Conservation (phyloP, 371 early-diverging fungal species). For the Apophysomyces trapeziformis region DNA sequence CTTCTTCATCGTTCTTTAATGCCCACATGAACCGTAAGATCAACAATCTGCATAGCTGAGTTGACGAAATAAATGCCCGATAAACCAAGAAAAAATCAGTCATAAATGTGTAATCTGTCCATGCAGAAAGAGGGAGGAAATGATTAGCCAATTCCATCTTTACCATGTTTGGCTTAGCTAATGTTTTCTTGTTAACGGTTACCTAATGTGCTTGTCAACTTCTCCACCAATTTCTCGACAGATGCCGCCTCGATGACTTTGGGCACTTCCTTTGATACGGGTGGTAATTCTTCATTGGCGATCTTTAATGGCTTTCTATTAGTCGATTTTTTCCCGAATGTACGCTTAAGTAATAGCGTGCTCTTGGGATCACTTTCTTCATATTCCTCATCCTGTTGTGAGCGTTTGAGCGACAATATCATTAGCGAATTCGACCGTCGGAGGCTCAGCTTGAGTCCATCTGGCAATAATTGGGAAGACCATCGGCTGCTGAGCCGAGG, state of each 20-base stretch:
- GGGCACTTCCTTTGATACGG: conserved; percentile 23
- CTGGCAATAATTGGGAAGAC: conserved; percentile 16
- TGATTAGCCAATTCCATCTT: neutral
- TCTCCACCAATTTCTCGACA: conserved; percentile 65
- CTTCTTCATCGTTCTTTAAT: conserved; percentile 55
- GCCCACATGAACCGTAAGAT: conserved; percentile 67
- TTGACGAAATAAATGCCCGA: conserved; percentile 64
- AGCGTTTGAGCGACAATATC: neutral
- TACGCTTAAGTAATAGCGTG: conserved; percentile 26
- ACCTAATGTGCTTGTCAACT: conserved; percentile 62
- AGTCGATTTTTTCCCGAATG: conserved; percentile 24
- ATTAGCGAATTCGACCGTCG: conserved; percentile 10
- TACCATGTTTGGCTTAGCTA: neutral
- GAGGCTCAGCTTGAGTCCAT: conserved; percentile 15
- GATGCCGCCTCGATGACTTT: conserved; percentile 66
- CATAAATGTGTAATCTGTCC: conserved; percentile 69
- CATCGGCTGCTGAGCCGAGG: conserved; percentile 18
- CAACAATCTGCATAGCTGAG: conserved; percentile 60
- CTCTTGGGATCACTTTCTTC: conserved; percentile 4
- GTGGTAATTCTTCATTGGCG: neutral
- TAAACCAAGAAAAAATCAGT: conserved; percentile 77
- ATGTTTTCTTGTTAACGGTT: conserved; percentile 13
- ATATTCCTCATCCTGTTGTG: conserved; percentile 11
- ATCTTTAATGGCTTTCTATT: conserved; percentile 5
- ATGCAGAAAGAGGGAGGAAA: neutral